Base-by-base conservation (phyloP, 164 flowering plant genomes). In the Pachysandra terminalis region DNA sequence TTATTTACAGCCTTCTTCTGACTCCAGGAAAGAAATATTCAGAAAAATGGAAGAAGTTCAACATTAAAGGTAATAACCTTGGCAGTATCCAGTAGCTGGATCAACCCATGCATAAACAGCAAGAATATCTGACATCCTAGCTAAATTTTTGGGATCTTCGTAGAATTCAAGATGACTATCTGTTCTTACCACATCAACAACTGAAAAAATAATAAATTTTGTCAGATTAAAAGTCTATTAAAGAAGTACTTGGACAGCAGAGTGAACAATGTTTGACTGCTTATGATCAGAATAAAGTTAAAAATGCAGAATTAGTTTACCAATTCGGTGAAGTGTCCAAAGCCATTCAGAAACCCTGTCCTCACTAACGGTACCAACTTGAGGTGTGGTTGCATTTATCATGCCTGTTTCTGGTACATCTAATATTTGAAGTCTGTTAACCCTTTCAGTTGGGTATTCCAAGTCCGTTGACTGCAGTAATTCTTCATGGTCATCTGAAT, bases 31-130 rank as follows among this genome's bases (percentile, higher is more conserved):
- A 49, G 23, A 23, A 59, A 58, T 27, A 22, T 35, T 23, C 24
- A 41, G 40, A 62, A 52, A 71, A 37, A 7, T 51, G 21, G 24
- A 32, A 59, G 27, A 3, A n/a, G n/a, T n/a, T n/a, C 53, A 54
- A 56, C 23, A 26, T 19, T 27, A 63, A 71, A 60, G 24, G 32
- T 26, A n/a, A 73, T 59, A 75, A 90, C 97, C 97, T 91, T 91
- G 97, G 75, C 97, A 91, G 73, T 91, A 91, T 61, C 97, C 97
- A 60, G 97, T 91, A 71, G 83, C 86, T 61, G 97, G 97, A 82
- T 91, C 95, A 79, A 91, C 90, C 97, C 97, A 91, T 35, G 97
- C 97, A 85, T 89, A 89, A 65, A 91, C 95, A 69, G 97, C 93
- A 75, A 91, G 97, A 75, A 91, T 91, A 73, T 91, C 97, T 19